Evolutionary conservation across 2,329 filamentous ascomycete species (phyloP).

Genomic region (Scedosporium minutisporum): DNA sequence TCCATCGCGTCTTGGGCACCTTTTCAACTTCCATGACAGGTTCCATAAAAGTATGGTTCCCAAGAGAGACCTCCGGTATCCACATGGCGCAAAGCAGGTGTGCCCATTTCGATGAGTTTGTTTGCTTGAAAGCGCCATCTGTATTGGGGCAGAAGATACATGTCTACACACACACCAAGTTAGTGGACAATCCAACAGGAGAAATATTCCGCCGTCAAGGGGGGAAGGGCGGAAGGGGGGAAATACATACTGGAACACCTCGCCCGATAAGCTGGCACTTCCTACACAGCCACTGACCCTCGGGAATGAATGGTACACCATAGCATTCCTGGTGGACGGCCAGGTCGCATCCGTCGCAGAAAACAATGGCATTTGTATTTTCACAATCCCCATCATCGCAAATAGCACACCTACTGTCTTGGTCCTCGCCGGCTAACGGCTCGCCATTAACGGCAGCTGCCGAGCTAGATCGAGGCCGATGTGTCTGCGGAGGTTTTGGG

Average conservation of each 20-base stretch:
- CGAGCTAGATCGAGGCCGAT: conserved; percentile 84
- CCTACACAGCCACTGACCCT: conserved; percentile 95
- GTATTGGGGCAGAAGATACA: conserved; percentile 98
- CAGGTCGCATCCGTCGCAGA: conserved; percentile 94
- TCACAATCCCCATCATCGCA: conserved; percentile 99
- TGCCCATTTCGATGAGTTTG: conserved; percentile 91
- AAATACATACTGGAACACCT: conserved; percentile 62
- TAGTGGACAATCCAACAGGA: not conserved
- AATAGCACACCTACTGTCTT: conserved; percentile 93
- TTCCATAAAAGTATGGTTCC: conserved; percentile 96
- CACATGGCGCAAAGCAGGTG: conserved; percentile 95
- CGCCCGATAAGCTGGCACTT: conserved; percentile 94
- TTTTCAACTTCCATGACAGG: conserved; percentile 97
- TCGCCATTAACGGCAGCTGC: conserved; percentile 94
- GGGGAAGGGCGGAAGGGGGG: not conserved
- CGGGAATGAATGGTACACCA: conserved; percentile 94
- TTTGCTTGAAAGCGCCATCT: conserved; percentile 97
- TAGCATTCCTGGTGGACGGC: conserved; percentile 99
- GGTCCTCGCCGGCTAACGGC: conserved; percentile 73
- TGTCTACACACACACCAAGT: conserved; percentile 38
- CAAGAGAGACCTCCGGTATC: conserved; percentile 94
- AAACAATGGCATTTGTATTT: conserved; percentile 98
- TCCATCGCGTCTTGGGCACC: conserved; percentile 91
- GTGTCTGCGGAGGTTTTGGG: conserved; percentile 89
- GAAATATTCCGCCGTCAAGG: not conserved